A percentile compares a stretch with the other conserved stretches of the same genome.
These are phyloP conservation scores for Paramecium sonneborni DNA, from an alignment of 73 alveolate species.

Conservation along the genomic window DNA sequence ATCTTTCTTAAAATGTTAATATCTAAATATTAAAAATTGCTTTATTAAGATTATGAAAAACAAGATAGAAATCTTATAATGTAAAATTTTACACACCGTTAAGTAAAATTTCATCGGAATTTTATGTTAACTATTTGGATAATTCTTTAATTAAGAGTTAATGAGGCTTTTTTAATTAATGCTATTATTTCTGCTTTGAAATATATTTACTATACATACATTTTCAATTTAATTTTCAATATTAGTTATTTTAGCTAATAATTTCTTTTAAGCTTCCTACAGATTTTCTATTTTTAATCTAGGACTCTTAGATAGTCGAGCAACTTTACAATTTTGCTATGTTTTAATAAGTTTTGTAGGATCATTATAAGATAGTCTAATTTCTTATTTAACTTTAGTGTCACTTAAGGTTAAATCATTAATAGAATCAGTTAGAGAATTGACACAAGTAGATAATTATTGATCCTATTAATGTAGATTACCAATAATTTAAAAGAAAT, in stretches of 20 bases:
- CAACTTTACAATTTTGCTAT: neutral
- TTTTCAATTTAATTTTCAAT: constrained; percentile 2
- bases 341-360: constrained; percentile 20
- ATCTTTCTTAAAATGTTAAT: neutral
- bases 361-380: neutral
- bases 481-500: constrained; percentile 5
- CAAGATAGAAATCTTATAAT: neutral
- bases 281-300: neutral
- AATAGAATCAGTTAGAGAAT: neutral
- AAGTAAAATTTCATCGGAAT: neutral
- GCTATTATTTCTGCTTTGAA: constrained; percentile 7
- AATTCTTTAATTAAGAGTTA: neutral
- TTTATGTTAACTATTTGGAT: neutral
- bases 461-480: constrained; percentile 16
- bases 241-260: neutral
- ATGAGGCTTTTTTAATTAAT: neutral
- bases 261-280: constrained; percentile 11
- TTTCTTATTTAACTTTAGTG: neutral
- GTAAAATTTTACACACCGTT: neutral
- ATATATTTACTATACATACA: neutral
- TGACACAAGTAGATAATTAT: constrained; percentile 6
- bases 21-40: neutral
- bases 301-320: neutral
- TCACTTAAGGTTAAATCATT: constrained; percentile 22
- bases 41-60: neutral